Base-by-base conservation (phyloP, 2,329 filamentous ascomycete species). In the Ophiostoma novo-ulmi region DNA sequence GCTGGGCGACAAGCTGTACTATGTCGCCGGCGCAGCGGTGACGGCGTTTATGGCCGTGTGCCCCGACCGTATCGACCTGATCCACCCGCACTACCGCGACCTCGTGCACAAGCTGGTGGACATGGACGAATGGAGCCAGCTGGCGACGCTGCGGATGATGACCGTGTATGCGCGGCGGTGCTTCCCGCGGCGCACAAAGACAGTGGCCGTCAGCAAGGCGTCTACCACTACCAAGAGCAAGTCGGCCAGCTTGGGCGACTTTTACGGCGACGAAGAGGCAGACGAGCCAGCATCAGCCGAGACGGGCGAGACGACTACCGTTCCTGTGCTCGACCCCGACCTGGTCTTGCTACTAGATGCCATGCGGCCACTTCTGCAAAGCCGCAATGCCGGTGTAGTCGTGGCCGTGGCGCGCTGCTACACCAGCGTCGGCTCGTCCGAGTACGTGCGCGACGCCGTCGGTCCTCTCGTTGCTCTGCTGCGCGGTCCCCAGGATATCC, bases 71-170 rank as follows among this genome's bases (percentile, higher is more conserved):
- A 85, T 97, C 74, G 94, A 97, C 78, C 82, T 99, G 72, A 89
- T 99, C 75, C 95, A 99, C 80, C 89, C 91, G 74, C 91, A 97
- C 78, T 99, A 98, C 80, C 88, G 92, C 68, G 85, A 87, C 48
- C 82, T 99, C 73, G 89, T 97, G 73, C 92, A 89, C 79, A 97
- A 97, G 82, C 82, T 98, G 69, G 93, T 97, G 35, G 95, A 99
- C 78, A 99, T 99, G 95, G 95, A 99, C 77, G 95, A 99, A 80
- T 99, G 95, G 95, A 91, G 93, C 61, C 95, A 99, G 80, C 80
- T 98, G 70, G 91, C 93, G 1, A 91, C 91, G 2, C 78, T 99
- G 75, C 87, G 89, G 55, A 82, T 99, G 74, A 89, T 98, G 87
- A 90, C 91, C 1, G 82, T 89, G 31, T 99, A 99, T 79, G 89